Base-by-base conservation (phyloP, 2,329 filamentous ascomycete genomes). In the Epichloe brachyelytri region DNA sequence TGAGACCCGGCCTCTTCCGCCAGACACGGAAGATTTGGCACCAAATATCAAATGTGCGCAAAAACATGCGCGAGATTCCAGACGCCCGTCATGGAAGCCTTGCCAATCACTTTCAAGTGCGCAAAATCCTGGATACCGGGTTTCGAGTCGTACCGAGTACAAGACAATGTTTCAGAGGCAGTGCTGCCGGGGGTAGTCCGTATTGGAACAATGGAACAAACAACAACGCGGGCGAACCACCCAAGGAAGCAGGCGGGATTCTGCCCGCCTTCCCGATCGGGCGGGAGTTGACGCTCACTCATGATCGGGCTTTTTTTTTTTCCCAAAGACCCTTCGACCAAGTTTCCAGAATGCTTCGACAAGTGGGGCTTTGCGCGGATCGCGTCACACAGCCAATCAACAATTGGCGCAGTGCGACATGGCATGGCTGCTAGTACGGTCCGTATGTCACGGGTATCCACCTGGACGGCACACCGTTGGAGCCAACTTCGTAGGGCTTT, bases 401-500 rank as follows among this genome's bases (percentile, higher is more conserved):
- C 22, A 12, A 37, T 20, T 51, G 43, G 17, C 44, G 34, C 45
- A 47, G 12, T 26, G 22, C 44, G 40, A 41, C 10, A 34, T 34
- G 26, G 34, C 51, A 46, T 14, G 26, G 26, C 43, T 41, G 19
- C 43, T 54, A 69, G 56, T 49, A 26, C 22, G 22, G 22, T 26
- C 22, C 22, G 6, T 2, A 57, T 46, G 51, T 58, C 49, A 63
- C 51, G 15, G 75, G 63, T 53, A 79, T 69, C 80, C 80, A 84
- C 58, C 80, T 70, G 19, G 71, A 68, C 19, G 80, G 80, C 36
- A 83, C 73, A 30, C 80, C 80, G 54, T 80, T 75, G 37, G 72
- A 58, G 38, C 76, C 71, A 54, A 82, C 71, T 53, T 75, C 74
- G 64, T 83, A 82, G 11, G 73, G 69, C 59, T 71, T 77, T 38